Evolutionary conservation across 495 filamentous ascomycete species (phyloP).

Genomic region (Bacidia rubella): DNA sequence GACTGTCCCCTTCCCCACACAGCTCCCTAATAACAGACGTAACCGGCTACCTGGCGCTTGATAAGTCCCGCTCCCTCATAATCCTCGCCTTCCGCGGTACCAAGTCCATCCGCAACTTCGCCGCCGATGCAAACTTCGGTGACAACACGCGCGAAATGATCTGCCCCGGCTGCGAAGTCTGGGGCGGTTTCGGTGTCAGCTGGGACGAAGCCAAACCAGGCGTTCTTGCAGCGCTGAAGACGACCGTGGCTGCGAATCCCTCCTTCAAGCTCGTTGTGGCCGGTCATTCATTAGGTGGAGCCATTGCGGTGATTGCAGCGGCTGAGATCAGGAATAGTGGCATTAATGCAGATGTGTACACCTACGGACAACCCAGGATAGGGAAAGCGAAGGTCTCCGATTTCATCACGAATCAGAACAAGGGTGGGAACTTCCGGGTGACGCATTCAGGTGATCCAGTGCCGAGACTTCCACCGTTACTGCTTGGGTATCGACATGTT

Average conservation of each 20-base stretch:
- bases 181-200: constrained; percentile 41
- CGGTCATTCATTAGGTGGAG: constrained; percentile 58
- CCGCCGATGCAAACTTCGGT: constrained; percentile 43
- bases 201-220: constrained; percentile 33
- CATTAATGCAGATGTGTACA: constrained; percentile 37
- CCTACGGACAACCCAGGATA: constrained; percentile 55
- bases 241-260: constrained; percentile 27
- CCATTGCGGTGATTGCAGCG: constrained; percentile 48
- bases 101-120: constrained; percentile 48
- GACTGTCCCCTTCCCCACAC: background rate
- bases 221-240: constrained; percentile 30
- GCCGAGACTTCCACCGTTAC: constrained; percentile 44
- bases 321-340: constrained; percentile 42
- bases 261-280: constrained; percentile 42
- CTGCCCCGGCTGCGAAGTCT: constrained; percentile 37
- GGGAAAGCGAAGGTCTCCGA: constrained; percentile 43
- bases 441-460: constrained; percentile 58
- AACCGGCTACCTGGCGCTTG: constrained; percentile 56
- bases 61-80: constrained; percentile 46
- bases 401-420: constrained; percentile 37
- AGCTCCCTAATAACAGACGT: constrained; percentile 45
- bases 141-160: constrained; percentile 24
- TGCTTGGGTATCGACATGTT: constrained; percentile 44
- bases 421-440: constrained; percentile 43
- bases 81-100: constrained; percentile 60